Base-by-base conservation (phyloP, 192 early-diverging fungal genomes). In the Pilobolus umbonatus region DNA sequence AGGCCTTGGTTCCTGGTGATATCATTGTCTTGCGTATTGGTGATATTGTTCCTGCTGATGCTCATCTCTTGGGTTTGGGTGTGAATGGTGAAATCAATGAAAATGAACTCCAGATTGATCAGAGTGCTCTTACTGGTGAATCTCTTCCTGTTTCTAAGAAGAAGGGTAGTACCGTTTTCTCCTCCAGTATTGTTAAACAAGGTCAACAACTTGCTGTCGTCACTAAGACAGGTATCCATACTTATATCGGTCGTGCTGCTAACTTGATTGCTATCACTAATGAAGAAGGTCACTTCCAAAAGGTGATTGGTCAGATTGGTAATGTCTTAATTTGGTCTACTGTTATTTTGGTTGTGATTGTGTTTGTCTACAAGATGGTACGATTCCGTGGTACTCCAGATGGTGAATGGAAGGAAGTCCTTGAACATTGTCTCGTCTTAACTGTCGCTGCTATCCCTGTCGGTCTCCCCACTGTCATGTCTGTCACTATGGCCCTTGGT, bases 401-500 rank as follows among this genome's bases (percentile, higher is more conserved):
- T 36, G 77, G 82, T 21, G 76, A 82, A 46, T 81, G 78, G 71
- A 69, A 84, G 50, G 77, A 78, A 1, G 80, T 86, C 5, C 66
- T 96, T 53, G 65, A 82, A 53, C 71, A 86, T 26, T 84, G 88
- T 50, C 75, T 96, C n/a, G 83, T 95, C 53, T 74, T 96, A 47
- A 93, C 91, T 2, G 87, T 96, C n/a, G 93, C 92, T 44, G 92
- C 92, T 35, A 92, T 95, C 54, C 94, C 94, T 21, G 87, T 95
- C 21, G 94, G 94, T 76, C 84, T 97, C 24, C 95, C 93, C 26
- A 94, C 95, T 5, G 92, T 96, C 46, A 85, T 98, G 86, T 91
- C 90, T 10, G 93, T 96, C 14, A 97, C 95, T 22, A 96, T 97
- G 93, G 95, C 95, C n/a, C 86, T 97, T 55, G 94, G 94, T 60